Base-by-base conservation (phyloP, 345 rosid genomes). In the Trapa bicornis region DNA sequence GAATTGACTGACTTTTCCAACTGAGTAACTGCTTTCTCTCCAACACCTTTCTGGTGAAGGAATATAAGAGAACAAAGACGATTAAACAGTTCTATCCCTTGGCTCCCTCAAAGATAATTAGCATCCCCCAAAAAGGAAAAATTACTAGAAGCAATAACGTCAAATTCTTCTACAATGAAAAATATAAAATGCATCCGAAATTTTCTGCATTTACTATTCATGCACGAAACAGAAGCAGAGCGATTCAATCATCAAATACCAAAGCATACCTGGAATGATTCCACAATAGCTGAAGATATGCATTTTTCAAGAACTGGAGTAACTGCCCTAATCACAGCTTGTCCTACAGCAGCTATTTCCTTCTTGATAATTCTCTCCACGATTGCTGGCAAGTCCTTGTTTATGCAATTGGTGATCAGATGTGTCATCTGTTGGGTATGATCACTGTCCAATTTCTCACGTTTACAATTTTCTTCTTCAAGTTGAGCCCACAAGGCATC, bases 401-500 rank as follows among this genome's bases (percentile, higher is more conserved):
- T 85, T 36, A 83, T 37, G 68, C 75, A 78, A 68, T 82, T 87
- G 57, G 79, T 75, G 66, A 85, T 75, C 72, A 82, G 71, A 80
- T 75, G 80, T 65, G 88, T 69, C 53, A 85, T 79, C 69, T 85
- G 86, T 66, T 80, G 88, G 22, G 72, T 74, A 39, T 71, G 83
- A 32, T 87, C 93, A 56, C 86, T 78, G 67, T 80, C 80, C 64
- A 77, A 75, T 69, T 78, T 87, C 78, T 87, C 90, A 71, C 67
- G 82, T 68, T 78, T 83, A 48, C 82, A 79, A 74, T 73, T 83
- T 69, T 83, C 88, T 80, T 85, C 90, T 73, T 76, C 87, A 72
- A 83, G 67, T 53, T 81, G 89, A 75, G 88, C 90, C 90, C 90
- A 85, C 66, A 79, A 38, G 48, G 90, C 89, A 80, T 87, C 93